Percentiles rank a stretch among this genome's conserved stretches.
phyloP scores from a whole-genome alignment of 2,329 filamentous ascomycete species.

The Xylariales sp. region DNA sequence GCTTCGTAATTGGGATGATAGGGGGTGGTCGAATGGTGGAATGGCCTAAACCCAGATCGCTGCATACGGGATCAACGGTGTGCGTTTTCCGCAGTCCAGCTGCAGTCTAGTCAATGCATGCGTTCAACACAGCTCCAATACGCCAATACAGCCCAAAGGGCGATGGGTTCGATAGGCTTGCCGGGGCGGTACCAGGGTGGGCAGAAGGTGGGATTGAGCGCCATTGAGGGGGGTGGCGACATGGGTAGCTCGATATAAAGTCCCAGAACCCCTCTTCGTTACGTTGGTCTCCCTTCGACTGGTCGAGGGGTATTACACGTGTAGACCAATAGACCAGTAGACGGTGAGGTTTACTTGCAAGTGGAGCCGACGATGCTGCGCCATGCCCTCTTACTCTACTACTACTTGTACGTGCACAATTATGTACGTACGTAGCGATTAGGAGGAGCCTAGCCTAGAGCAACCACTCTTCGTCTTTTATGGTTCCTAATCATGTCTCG shows the following conservation, averaged over 20 bases:
- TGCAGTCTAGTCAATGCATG: constrained; percentile 24
- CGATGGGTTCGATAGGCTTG: background rate
- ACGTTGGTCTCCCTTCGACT: constrained; percentile 28
- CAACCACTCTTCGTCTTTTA: constrained; percentile 8
- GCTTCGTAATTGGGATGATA: constrained; percentile 8
- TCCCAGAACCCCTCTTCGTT: constrained; percentile 13
- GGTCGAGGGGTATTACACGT: constrained; percentile 36
- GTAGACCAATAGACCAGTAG: constrained; percentile 10
- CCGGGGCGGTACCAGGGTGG: too few species aligned
- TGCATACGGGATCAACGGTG: constrained; percentile 23
- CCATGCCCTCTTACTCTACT: background rate
- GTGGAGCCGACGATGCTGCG: constrained; percentile 21
- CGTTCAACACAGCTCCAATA: background rate
- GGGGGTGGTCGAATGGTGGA: constrained; percentile 1
- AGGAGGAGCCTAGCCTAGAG: background rate
- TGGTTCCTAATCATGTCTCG: constrained; percentile 2
- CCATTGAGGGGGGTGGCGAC: constrained; percentile 9
- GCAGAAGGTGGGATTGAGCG: constrained; percentile 7
- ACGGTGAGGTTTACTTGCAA: constrained; percentile 3
- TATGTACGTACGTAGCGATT: background rate
- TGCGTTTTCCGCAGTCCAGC: constrained; percentile 29
- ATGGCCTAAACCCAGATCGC: constrained; percentile 5
- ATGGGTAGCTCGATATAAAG: constrained; percentile 18
- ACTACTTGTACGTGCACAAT: too few species aligned
- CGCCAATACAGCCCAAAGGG: background rate